phyloP scores from a whole-genome alignment of 345 rosid species.

The Citrus trifoliata region DNA sequence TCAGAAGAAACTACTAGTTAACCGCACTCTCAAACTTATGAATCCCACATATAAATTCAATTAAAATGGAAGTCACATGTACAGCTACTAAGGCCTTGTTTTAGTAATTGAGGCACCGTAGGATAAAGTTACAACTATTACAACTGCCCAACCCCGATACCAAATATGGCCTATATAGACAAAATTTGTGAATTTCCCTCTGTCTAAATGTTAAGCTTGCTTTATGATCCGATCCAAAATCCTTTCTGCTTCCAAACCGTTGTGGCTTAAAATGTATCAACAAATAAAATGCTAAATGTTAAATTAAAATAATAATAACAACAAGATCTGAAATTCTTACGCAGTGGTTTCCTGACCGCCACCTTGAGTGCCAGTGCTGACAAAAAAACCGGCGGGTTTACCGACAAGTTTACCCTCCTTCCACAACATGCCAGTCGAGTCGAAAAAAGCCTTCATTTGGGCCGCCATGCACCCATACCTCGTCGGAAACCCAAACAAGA shows the following conservation, averaged over 20 bases:
- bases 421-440: slow-evolving; percentile 63
- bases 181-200: not conserved
- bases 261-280: not conserved
- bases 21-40: not conserved
- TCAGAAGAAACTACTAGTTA: not conserved
- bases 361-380: slow-evolving; percentile 83
- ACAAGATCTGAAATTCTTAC: slow-evolving; percentile 31
- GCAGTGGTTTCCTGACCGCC: slow-evolving; percentile 93
- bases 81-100: no score
- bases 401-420: slow-evolving; percentile 71
- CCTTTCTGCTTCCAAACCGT: not conserved
- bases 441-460: slow-evolving; percentile 77
- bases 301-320: not conserved
- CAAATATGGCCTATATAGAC: not conserved
- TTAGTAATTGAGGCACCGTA: no score
- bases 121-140: no score
- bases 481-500: slow-evolving; percentile 72
- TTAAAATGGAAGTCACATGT: not conserved
- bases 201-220: not conserved
- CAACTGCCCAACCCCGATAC: no score
- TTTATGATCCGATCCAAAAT: not conserved
- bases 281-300: not conserved
- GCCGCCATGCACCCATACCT: slow-evolving; percentile 86
- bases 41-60: not conserved
- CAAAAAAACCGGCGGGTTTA: slow-evolving; percentile 83